Conservation (phyloP, 192 early-diverging fungal species). For the Gonapodya prolifera region DNA sequence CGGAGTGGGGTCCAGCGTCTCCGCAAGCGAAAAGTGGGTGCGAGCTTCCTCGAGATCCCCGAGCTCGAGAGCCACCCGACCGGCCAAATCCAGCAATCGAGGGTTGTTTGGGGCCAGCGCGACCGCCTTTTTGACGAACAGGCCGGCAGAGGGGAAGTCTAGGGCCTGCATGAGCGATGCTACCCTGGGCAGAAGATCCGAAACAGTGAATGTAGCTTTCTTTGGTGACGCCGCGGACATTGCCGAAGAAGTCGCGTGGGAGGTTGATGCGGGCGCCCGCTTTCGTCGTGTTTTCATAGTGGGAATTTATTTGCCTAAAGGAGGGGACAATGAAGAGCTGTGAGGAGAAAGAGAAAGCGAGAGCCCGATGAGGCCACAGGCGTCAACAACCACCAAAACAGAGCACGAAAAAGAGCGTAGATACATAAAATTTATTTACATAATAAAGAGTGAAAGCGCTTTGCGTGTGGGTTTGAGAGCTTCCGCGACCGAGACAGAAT, state of each 20-base stretch:
- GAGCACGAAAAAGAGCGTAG: too few relatives aligned
- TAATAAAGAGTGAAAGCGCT: too few relatives aligned
- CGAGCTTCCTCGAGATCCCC: not conserved
- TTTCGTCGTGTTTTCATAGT: not conserved
- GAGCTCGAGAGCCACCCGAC: not conserved
- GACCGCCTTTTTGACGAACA: not conserved
- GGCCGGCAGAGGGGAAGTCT: not conserved
- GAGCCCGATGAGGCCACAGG: too few relatives aligned
- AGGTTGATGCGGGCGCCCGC: too few relatives aligned
- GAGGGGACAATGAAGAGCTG: too few relatives aligned
- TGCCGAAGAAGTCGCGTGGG: not conserved
- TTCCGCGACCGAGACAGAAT: too few relatives aligned
- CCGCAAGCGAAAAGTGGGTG: not conserved
- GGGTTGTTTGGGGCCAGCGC: not conserved
- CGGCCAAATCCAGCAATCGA: not conserved
- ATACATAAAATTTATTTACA: too few relatives aligned
- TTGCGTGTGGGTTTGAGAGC: too few relatives aligned
- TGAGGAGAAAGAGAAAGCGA: too few relatives aligned
- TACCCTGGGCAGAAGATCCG: not conserved
- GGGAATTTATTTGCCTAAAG: too few relatives aligned
- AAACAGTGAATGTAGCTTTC: not conserved
- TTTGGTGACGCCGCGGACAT: not conserved
- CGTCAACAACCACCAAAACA: too few relatives aligned
- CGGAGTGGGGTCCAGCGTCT: not conserved
- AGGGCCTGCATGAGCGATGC: not conserved